Percentiles rank a stretch among this genome's conserved stretches.
These are phyloP conservation scores for Linum usitatissimum DNA, from an alignment of 345 rosid species.

Conservation along the genomic window DNA sequence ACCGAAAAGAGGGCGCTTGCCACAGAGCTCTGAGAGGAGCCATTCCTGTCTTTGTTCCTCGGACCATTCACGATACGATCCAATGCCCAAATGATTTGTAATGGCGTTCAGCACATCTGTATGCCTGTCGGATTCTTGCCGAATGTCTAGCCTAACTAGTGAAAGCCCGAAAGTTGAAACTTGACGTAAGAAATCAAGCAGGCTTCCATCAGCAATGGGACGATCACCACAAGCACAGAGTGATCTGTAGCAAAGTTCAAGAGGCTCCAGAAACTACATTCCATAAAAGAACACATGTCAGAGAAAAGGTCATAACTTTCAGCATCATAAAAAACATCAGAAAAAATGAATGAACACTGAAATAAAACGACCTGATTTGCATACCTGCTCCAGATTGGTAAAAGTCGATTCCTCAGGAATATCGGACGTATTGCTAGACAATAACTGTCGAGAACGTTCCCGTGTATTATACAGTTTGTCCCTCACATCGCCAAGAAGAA, in stretches of 20 bases:
- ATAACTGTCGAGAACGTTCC: constrained; percentile 78
- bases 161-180: constrained; percentile 96
- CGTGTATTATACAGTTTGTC: constrained; percentile 88
- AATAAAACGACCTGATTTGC: neutral
- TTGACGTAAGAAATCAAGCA: constrained; percentile 96
- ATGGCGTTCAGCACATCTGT: constrained; percentile 94
- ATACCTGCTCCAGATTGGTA: constrained; percentile 70
- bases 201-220: constrained; percentile 95
- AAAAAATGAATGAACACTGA: no score
- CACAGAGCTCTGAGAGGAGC: constrained; percentile 82
- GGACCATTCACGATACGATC: constrained; percentile 87
- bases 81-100: constrained; percentile 70
- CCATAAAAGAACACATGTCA: constrained; percentile 13
- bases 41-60: constrained; percentile 77
- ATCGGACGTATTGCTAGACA: constrained; percentile 70
- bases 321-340: no score
- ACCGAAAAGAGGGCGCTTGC: constrained; percentile 89
- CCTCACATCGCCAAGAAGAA: constrained; percentile 83
- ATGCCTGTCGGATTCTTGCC: constrained; percentile 96
- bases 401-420: constrained; percentile 66
- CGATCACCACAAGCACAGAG: constrained; percentile 88
- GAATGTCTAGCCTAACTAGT: constrained; percentile 82
- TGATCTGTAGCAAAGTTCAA: constrained; percentile 89
- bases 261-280: constrained; percentile 86
- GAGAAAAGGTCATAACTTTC: no score